Evolutionary conservation across 805 yeast species (phyloP).

Genomic region (Pichia heedii): DNA sequence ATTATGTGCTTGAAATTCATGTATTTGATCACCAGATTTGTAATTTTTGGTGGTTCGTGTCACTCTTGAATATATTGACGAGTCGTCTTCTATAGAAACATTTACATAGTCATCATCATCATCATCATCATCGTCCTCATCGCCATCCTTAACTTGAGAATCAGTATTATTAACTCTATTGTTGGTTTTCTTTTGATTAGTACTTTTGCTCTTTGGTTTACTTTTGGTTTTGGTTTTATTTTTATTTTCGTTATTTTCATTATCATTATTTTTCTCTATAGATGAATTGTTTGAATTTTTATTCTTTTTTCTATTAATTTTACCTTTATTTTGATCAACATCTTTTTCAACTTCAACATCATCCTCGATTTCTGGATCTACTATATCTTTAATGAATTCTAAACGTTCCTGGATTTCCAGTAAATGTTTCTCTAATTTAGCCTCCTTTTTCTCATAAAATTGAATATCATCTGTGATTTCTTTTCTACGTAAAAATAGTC

Average conservation of each 20-base stretch:
- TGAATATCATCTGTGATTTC: conserved; percentile 52
- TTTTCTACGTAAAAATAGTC: conserved; percentile 41
- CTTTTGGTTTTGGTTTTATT: conserved; percentile 19
- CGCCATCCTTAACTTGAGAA: no score
- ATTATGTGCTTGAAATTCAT: conserved; percentile 42
- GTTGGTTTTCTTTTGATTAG: no score
- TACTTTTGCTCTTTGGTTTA: conserved; percentile 28
- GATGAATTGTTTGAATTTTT: conserved; percentile 18
- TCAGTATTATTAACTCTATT: no score
- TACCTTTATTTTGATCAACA: background rate
- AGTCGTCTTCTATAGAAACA: conserved; percentile 8
- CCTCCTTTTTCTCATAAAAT: conserved; percentile 50
- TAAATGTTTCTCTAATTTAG: conserved; percentile 41
- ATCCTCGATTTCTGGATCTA: conserved; percentile 19
- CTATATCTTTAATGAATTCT: conserved; percentile 34
- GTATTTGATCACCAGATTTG: conserved; percentile 47
- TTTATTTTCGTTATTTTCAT: background rate
- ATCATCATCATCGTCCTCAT: conserved; percentile 27
- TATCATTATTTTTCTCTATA: conserved; percentile 19
- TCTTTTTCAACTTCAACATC: background rate
- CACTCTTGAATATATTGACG: conserved; percentile 29
- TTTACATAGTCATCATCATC: conserved; percentile 20
- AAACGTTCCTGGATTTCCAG: conserved; percentile 36
- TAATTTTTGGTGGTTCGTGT: conserved; percentile 39
- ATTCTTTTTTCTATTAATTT: background rate